These are phyloP conservation scores for Friedmanniomyces endolithicus DNA, from an alignment of 495 filamentous ascomycete genomes.

Conservation along the genomic window DNA sequence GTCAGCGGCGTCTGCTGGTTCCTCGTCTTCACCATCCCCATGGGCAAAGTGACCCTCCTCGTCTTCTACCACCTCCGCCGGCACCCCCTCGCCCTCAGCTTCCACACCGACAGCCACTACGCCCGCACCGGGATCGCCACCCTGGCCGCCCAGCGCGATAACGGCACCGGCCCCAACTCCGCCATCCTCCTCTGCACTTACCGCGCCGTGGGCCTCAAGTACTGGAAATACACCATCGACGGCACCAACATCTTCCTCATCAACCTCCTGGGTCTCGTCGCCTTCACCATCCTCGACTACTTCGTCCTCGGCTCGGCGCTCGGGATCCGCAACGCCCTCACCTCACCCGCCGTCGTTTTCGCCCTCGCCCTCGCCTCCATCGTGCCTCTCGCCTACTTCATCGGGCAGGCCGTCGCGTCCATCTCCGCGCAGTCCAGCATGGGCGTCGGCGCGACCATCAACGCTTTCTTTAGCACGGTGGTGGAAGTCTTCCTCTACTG, in stretches of 20 bases:
- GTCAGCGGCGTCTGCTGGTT: conserved; percentile 89
- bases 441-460: conserved; percentile 96
- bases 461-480: conserved; percentile 97
- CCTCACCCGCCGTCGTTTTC: conserved; percentile 75
- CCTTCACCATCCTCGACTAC: conserved; percentile 90
- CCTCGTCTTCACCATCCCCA: conserved; percentile 93
- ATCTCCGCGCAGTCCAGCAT: conserved; percentile 99
- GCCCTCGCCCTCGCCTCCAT: conserved; percentile 74
- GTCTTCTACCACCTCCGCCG: conserved; percentile 84
- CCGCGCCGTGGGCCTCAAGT: conserved; percentile 82
- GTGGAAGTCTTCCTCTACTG: conserved; percentile 99
- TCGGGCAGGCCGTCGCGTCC: conserved; percentile 96
- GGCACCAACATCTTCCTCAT: conserved; percentile 98
- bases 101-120: conserved; percentile 72
- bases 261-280: conserved; percentile 80
- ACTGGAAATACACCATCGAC: conserved; percentile 99
- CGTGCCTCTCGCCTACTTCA: conserved; percentile 97
- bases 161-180: conserved; percentile 34
- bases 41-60: conserved; percentile 88
- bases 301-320: conserved; percentile 56
- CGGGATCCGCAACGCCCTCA: conserved; percentile 56
- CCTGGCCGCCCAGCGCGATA: conserved; percentile 28
- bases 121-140: conserved; percentile 49
- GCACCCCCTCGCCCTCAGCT: conserved; percentile 83
- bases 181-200: conserved; percentile 95